These are phyloP conservation scores for Pyronema omphalodes DNA, from an alignment of 495 filamentous ascomycete species.

Conservation along the genomic window DNA sequence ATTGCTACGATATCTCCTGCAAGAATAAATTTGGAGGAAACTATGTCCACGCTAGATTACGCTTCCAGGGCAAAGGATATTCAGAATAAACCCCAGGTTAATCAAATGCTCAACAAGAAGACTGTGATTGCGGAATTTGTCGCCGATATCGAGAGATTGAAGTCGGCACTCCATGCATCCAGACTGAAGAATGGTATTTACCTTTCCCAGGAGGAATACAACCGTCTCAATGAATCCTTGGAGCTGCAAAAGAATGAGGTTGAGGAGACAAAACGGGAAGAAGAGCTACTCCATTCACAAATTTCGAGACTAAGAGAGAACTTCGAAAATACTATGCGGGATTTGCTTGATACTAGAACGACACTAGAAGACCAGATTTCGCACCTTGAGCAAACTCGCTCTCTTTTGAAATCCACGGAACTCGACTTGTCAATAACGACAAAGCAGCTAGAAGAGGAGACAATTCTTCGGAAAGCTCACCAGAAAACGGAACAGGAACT, in stretches of 20 bases:
- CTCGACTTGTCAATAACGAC: constrained; percentile 55
- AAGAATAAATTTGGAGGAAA: constrained; percentile 89
- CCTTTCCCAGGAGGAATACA: constrained; percentile 62
- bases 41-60: constrained; percentile 92
- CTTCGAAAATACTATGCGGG: constrained; percentile 63
- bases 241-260: constrained; percentile 82
- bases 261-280: constrained; percentile 80
- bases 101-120: constrained; percentile 78
- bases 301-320: constrained; percentile 83
- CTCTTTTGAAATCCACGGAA: constrained; percentile 71
- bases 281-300: constrained; percentile 78
- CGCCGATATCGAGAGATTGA: constrained; percentile 81
- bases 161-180: constrained; percentile 81
- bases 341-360: constrained; percentile 67
- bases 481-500: constrained; percentile 67
- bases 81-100: constrained; percentile 89
- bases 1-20: constrained; percentile 92
- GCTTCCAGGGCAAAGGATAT: constrained; percentile 97
- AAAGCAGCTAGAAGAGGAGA: constrained; percentile 63
- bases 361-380: constrained; percentile 59
- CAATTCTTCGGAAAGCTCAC: constrained; percentile 60
- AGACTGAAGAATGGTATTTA: constrained; percentile 91
- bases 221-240: constrained; percentile 72
- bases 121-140: constrained; percentile 80
- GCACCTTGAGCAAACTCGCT: constrained; percentile 57